These are phyloP conservation scores for Cyberlindnera samutprakarnensis DNA, from an alignment of 805 yeast species.

Conservation along the genomic window DNA sequence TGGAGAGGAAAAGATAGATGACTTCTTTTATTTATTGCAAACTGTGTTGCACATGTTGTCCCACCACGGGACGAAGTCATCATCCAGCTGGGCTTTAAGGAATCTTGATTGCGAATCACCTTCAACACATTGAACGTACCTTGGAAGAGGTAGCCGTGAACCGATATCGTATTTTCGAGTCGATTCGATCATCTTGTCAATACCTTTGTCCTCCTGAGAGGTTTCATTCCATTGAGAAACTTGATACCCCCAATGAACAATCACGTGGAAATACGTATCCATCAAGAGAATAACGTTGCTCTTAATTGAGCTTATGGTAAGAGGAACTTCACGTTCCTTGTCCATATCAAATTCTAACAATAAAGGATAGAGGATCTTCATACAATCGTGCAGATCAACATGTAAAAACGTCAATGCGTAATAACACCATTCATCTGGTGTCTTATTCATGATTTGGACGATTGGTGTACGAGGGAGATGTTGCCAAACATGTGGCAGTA, in stretches of 20 bases:
- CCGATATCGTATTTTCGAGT: slow-evolving; percentile 82
- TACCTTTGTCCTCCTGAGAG: slow-evolving; percentile 70
- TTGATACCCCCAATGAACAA: slow-evolving; percentile 86
- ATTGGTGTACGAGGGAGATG: slow-evolving; percentile 91
- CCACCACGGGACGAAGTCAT: background rate
- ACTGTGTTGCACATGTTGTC: slow-evolving; percentile 1
- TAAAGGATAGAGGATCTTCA: slow-evolving; percentile 95
- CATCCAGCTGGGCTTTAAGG: slow-evolving; percentile 67
- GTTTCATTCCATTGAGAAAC: slow-evolving; percentile 91
- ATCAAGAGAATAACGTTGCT: slow-evolving; percentile 77
- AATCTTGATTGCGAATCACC: slow-evolving; percentile 97
- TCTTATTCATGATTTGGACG: slow-evolving; percentile 87
- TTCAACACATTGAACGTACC: slow-evolving; percentile 91
- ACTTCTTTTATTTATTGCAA: slow-evolving; percentile 9
- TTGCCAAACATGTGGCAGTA: slow-evolving; percentile 89
- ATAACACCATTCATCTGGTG: slow-evolving; percentile 96
- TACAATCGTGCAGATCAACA: slow-evolving; percentile 83
- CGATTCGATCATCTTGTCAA: slow-evolving; percentile 70
- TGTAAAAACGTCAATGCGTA: slow-evolving; percentile 81
- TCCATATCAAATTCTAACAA: slow-evolving; percentile 65
- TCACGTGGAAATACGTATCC: slow-evolving; percentile 93
- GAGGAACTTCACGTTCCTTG: slow-evolving; percentile 40
- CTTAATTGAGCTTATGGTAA: slow-evolving; percentile 46
- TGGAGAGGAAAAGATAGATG: slow-evolving; percentile 26
- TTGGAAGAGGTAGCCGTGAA: slow-evolving; percentile 92